These are phyloP conservation scores for Ananas comosus DNA, from an alignment of 176 grass and related monocot species.

Conservation along the genomic window DNA sequence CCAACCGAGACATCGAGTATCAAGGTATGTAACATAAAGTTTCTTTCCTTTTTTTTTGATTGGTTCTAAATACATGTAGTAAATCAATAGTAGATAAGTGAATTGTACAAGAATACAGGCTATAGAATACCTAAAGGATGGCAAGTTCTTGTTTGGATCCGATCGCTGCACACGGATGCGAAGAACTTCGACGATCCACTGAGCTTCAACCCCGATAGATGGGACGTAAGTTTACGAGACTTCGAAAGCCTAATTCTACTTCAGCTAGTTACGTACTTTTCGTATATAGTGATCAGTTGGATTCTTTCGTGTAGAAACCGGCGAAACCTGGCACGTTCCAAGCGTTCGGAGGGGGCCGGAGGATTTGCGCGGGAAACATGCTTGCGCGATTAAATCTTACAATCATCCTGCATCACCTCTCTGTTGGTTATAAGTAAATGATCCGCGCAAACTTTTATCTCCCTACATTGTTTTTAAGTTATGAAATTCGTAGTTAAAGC, in stretches of 20 bases:
- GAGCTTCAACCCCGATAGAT: constrained; percentile 36
- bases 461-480: neutral
- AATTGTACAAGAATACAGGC: constrained; percentile 3
- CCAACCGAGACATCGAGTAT: constrained; percentile 25
- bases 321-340: constrained; percentile 20
- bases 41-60: neutral
- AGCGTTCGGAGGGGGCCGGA: constrained; percentile 8
- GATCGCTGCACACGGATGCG: constrained; percentile 24
- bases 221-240: constrained; percentile 15
- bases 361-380: constrained; percentile 25
- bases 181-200: constrained; percentile 25
- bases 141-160: constrained; percentile 33
- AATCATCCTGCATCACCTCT: constrained; percentile 22
- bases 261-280: neutral
- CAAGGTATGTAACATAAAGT: neutral
- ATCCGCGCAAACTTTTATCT: neutral
- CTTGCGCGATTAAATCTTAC: constrained; percentile 17
- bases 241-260: neutral
- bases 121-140: constrained; percentile 34
- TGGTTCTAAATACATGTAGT: too few relatives aligned
- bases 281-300: neutral
- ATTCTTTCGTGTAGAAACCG: neutral
- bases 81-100: too few relatives aligned
- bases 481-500: neutral
- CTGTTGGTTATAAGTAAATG: constrained; percentile 19